Percentiles rank a stretch among this genome's conserved stretches.
These are phyloP conservation scores for Tolypocladium tropicale DNA, from an alignment of 2,329 filamentous ascomycete species.

Conservation along the genomic window DNA sequence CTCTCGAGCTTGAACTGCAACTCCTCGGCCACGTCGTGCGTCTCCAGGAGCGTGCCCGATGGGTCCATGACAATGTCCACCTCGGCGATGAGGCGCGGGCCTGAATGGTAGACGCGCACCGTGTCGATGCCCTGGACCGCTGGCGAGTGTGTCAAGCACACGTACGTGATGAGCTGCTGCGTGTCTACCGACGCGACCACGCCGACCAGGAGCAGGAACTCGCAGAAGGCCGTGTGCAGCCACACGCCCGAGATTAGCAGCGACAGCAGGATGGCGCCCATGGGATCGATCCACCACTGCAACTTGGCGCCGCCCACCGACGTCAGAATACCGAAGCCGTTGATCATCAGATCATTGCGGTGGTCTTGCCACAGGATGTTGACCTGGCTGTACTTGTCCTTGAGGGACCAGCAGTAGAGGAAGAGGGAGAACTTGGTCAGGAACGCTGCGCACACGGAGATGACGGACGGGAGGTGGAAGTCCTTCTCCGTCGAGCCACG, in stretches of 20 bases:
- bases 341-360: slow-evolving; percentile 94
- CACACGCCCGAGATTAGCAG: slow-evolving; percentile 69
- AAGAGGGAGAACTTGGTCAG: slow-evolving; percentile 74
- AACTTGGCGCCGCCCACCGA: slow-evolving; percentile 86
- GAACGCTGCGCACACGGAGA: slow-evolving; percentile 80
- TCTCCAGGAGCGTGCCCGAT: slow-evolving; percentile 58
- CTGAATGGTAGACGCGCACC: slow-evolving; percentile 85
- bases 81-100: slow-evolving; percentile 82
- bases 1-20: slow-evolving; percentile 91
- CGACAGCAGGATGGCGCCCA: slow-evolving; percentile 79
- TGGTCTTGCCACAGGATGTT: slow-evolving; percentile 95
- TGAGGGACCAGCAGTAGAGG: slow-evolving; percentile 83
- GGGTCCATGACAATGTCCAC: slow-evolving; percentile 93
- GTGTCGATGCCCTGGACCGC: slow-evolving; percentile 83
- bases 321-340: slow-evolving; percentile 84
- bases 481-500: slow-evolving; percentile 42
- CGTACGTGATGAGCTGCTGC: slow-evolving; percentile 89
- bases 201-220: slow-evolving; percentile 87
- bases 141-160: slow-evolving; percentile 80
- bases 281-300: slow-evolving; percentile 89
- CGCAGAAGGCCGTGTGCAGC: slow-evolving; percentile 73
- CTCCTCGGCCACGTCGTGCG: slow-evolving; percentile 89
- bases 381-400: slow-evolving; percentile 85
- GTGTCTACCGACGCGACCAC: slow-evolving; percentile 76
- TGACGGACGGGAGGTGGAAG: slow-evolving; percentile 74